Conservation (phyloP, 345 rosid species). For the Aquilaria malaccensis region DNA sequence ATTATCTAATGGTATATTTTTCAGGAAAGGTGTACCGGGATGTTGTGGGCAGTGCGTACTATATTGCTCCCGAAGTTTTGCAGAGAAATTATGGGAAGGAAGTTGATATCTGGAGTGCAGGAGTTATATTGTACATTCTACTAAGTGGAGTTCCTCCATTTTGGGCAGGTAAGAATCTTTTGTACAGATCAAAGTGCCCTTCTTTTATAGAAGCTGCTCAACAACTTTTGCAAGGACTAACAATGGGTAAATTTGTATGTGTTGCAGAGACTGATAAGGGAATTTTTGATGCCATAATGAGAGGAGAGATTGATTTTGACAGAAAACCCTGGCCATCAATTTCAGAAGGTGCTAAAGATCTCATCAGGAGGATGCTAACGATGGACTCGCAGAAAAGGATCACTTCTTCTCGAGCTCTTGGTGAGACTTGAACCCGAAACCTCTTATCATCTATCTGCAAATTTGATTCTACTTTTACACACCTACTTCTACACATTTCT, state of each 20-base stretch:
- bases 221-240: no score
- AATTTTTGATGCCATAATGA: conserved; percentile 66
- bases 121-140: conserved; percentile 78
- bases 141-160: conserved; percentile 95
- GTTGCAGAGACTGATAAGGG: conserved; percentile 75
- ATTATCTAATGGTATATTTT: neutral
- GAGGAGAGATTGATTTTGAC: conserved; percentile 68
- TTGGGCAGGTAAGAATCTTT: conserved; percentile 64
- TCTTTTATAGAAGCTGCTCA: no score
- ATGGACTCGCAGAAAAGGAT: conserved; percentile 70
- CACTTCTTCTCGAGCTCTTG: conserved; percentile 79
- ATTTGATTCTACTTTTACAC: neutral
- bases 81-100: conserved; percentile 82
- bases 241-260: neutral
- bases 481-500: neutral
- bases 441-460: neutral
- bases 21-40: conserved; percentile 70
- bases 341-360: conserved; percentile 80
- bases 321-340: conserved; percentile 83
- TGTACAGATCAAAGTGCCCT: no score
- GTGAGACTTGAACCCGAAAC: conserved; percentile 20
- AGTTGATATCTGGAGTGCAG: conserved; percentile 93
- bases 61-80: conserved; percentile 92
- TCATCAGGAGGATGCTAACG: conserved; percentile 72
- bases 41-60: conserved; percentile 89